These are phyloP conservation scores for Poa annua DNA, from an alignment of 176 grass and related monocot genomes.

Conservation along the genomic window DNA sequence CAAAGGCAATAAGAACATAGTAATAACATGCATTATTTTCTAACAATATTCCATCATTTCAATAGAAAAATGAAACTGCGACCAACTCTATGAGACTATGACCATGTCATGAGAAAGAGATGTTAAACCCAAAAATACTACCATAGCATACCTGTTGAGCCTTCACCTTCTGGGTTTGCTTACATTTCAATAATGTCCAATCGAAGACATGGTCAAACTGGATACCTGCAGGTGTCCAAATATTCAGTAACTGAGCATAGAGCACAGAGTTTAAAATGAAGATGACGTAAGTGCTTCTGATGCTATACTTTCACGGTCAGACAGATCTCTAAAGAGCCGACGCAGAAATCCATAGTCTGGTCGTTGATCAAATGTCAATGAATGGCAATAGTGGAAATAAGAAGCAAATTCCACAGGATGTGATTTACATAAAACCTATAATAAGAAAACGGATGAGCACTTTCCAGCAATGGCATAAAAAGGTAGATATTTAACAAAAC, in stretches of 20 bases:
- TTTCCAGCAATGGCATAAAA: constrained; percentile 29
- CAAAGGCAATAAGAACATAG: constrained; percentile 5
- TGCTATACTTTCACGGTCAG: constrained; percentile 63
- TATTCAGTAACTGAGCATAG: constrained; percentile 1
- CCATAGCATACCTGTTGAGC: constrained; percentile 50
- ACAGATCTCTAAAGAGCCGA: constrained; percentile 57
- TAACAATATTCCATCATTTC: neutral
- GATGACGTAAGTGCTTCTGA: constrained; percentile 24
- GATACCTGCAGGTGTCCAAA: constrained; percentile 42
- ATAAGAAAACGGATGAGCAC: constrained; percentile 18
- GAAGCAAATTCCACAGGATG: constrained; percentile 69
- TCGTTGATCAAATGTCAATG: constrained; percentile 61
- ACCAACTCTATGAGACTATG: neutral
- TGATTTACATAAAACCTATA: constrained; percentile 65
- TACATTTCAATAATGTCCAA: constrained; percentile 66
- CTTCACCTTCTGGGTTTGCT: constrained; percentile 64
- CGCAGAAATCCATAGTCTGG: constrained; percentile 69
- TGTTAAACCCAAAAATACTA: neutral
- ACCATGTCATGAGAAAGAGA: constrained; percentile 1
- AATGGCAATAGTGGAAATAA: constrained; percentile 74
- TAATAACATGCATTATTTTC: constrained; percentile 27
- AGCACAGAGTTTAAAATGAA: constrained; percentile 22
- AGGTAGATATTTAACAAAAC: neutral
- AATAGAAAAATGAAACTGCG: constrained; percentile 2
- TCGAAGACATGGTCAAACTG: constrained; percentile 75